Evolutionary conservation across 2,329 filamentous ascomycete genomes (phyloP).

Genomic region (Amauroascus niger): DNA sequence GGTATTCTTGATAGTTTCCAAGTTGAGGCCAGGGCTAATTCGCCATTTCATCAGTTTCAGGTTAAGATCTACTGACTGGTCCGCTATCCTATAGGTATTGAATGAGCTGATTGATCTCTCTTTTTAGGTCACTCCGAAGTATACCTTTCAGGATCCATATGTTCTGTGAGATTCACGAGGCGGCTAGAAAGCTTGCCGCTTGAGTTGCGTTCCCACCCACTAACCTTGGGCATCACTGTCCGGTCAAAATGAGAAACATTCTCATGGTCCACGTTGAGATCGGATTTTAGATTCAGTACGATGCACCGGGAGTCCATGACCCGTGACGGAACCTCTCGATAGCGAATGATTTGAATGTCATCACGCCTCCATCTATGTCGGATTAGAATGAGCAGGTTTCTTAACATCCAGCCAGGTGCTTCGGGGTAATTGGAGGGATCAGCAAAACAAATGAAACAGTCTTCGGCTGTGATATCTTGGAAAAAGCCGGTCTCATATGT

Average conservation of each 20-base stretch:
- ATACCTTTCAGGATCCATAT: slow-evolving; percentile 73
- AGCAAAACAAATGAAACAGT: slow-evolving; percentile 76
- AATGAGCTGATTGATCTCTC: neutral
- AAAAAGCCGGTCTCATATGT: slow-evolving; percentile 86
- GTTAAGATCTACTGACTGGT: slow-evolving; percentile 92
- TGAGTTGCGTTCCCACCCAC: slow-evolving; percentile 84
- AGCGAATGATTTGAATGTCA: slow-evolving; percentile 77
- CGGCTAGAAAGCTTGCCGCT: slow-evolving; percentile 67
- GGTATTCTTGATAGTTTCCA: slow-evolving; percentile 80
- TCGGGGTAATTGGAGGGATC: slow-evolving; percentile 85
- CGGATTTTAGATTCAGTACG: slow-evolving; percentile 54
- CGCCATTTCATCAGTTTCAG: slow-evolving; percentile 99
- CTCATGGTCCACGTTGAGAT: slow-evolving; percentile 18
- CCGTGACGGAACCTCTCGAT: slow-evolving; percentile 68
- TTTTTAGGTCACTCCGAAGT: neutral
- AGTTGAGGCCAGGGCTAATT: slow-evolving; percentile 75
- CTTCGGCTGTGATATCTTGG: slow-evolving; percentile 55
- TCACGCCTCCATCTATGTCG: slow-evolving; percentile 68
- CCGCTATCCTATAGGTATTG: slow-evolving; percentile 51
- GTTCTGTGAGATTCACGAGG: slow-evolving; percentile 74
- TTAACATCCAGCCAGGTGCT: slow-evolving; percentile 83
- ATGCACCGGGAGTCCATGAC: slow-evolving; percentile 75
- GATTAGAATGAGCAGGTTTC: slow-evolving; percentile 79
- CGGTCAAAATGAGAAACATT: slow-evolving; percentile 12
- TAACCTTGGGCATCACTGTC: slow-evolving; percentile 67